These are phyloP conservation scores for Fomitopsis pinicola DNA, from an alignment of 1,284 basidiomycete species.

Conservation along the genomic window DNA sequence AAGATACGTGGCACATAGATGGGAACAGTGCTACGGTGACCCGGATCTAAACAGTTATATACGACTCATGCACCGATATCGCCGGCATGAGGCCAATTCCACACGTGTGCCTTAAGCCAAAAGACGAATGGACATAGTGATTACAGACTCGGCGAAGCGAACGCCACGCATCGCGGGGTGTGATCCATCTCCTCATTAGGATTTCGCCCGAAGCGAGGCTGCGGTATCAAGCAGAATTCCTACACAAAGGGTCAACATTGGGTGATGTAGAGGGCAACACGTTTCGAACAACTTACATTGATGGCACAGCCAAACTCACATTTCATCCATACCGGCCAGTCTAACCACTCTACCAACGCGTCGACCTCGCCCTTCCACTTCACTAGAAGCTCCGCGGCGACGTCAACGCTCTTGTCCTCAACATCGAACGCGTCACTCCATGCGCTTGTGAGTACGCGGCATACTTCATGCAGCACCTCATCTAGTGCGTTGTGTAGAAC, in stretches of 20 bases:
- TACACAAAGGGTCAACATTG: neutral
- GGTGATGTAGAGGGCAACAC: too few species aligned
- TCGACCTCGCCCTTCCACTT: neutral
- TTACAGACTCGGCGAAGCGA: neutral
- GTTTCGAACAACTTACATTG: neutral
- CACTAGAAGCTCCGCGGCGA: neutral
- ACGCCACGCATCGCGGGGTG: neutral
- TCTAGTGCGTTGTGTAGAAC: neutral
- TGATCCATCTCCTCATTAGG: neutral
- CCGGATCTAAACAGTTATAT: too few species aligned
- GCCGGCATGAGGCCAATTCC: too few species aligned
- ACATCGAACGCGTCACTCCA: neutral
- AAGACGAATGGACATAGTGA: neutral
- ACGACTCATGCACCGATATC: too few species aligned
- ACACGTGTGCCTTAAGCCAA: too few species aligned
- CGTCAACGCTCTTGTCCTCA: neutral
- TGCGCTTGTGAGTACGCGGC: neutral
- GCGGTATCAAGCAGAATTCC: neutral
- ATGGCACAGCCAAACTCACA: neutral
- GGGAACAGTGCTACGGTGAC: too few species aligned
- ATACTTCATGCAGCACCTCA: neutral
- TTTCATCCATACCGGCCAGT: neutral
- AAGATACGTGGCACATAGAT: too few species aligned
- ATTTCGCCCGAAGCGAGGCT: neutral
- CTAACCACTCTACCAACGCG: neutral